Base-by-base conservation (phyloP, 106 monocot genomes). In the Dactylorhiza incarnata region DNA sequence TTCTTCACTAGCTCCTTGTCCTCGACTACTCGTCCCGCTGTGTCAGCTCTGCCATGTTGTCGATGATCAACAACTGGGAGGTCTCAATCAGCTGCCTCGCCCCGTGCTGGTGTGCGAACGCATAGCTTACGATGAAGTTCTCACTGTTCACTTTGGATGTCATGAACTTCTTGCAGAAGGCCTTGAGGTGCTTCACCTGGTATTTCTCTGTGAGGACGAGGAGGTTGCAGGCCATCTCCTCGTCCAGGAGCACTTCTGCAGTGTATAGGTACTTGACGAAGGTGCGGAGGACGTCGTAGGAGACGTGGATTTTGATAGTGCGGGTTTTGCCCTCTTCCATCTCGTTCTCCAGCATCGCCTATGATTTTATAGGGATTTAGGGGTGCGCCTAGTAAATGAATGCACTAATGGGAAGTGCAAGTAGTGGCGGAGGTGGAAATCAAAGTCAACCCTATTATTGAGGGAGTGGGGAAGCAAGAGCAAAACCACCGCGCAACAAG, bases 291-390 rank as follows among this genome's bases (percentile, higher is more conserved):
- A 89, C 89, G 46, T 91, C 85, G 22, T 93, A 86, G 3, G 96
- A 85, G 76, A 87, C 93, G 9, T 68, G 56, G 46, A 97, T 93
- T 67, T 82, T 97, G 15, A 97, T 97, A 48, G 81, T 75, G 46
- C 96, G 93, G 16, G 93, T 97, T 51, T 87, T 70, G 58, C 89
- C 91, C 78, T 97, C 93, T 73, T 87, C 90, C 95, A 96, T 96
- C 61, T 93, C 93, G 59, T 76, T 93, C 58, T 91, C 96, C 50
- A 97, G 77, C 93, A 97, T 97, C 25, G 96, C 96, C 78, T 78
- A n/a, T n/a, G n/a, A n/a, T n/a, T n/a, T n/a, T n/a, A n/a, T n/a
- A n/a, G n/a, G n/a, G n/a, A n/a, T n/a, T n/a, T n/a, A n/a, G n/a
- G n/a, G n/a, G n/a, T n/a, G n/a, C n/a, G n/a, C n/a, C n/a, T n/a